Evolutionary conservation across 1,284 basidiomycete genomes (phyloP), one percentile per base, ranked within the genome.

Genomic region (Rhodotorula sp.): DNA sequence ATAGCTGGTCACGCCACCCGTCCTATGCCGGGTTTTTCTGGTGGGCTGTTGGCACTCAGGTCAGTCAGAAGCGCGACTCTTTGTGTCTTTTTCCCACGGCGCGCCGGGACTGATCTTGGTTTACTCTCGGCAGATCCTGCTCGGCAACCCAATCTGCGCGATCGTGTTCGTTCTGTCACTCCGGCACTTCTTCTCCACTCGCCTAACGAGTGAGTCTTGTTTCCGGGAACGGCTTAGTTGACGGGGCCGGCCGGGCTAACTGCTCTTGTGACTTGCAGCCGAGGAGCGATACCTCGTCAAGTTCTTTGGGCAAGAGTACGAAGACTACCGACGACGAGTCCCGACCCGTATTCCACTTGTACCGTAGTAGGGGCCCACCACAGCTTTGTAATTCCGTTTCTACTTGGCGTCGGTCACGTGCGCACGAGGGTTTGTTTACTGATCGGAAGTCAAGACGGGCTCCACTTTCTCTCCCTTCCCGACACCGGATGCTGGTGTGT

Each of bases 11-110:
- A 70, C 88, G 97, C 7, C 97, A 99, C 81, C 97, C 97, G 15
- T 97, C 94, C 0, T 99, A 99, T 78, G 87, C 92, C 0, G 97
- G 96, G 5, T 99, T 99, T 85, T 97, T 91, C 82, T 98, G 96
- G 82, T 99, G 96, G 96, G 95, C 94, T 0, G 79, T 99, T 47
- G 93, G 93, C 2, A 97, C 95, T 0, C 79, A 79, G 70, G 76
- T 73, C 31, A 15, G 66, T 51, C 39, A 10, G 39, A 43, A 43
- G 39, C 39, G 39, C 39, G 10, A 43, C 2, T 16, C 6, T n/a
- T 12, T 48, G 5, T 21, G 8, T 23, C 14, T 29, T 3, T 16
- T 16, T 16, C 21, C 16, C 15, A 20, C 15, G 23, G 18, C 49
- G 18, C 26, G 54, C 18, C 26, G 6, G 18, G 15, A 7, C 26